These are phyloP conservation scores for Oemleria cerasiformis DNA, from an alignment of 306 rosid genomes.

Conservation along the genomic window DNA sequence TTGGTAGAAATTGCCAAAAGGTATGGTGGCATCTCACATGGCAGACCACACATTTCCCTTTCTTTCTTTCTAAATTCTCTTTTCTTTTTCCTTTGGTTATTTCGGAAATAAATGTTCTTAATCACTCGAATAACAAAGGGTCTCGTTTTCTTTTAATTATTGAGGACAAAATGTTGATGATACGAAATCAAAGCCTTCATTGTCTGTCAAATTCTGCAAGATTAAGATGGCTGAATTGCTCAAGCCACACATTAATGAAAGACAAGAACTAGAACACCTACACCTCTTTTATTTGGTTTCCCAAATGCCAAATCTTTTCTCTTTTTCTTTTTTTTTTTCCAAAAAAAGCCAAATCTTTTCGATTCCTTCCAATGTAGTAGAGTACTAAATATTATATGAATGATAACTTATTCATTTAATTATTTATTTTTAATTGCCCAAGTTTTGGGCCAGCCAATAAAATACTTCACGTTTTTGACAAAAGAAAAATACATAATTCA, in stretches of 20 bases:
- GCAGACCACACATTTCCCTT: slow-evolving; percentile 6
- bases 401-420: too few relatives aligned
- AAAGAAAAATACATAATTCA: background rate
- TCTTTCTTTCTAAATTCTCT: too few relatives aligned
- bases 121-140: too few relatives aligned
- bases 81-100: background rate
- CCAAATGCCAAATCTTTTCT: background rate
- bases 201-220: slow-evolving; percentile 11
- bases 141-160: background rate
- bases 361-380: too few relatives aligned
- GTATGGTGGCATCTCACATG: slow-evolving; percentile 19
- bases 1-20: background rate
- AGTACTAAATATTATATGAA: too few relatives aligned
- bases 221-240: slow-evolving; percentile 22
- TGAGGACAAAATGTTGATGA: background rate
- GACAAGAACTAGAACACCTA: slow-evolving; percentile 4
- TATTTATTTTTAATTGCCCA: too few relatives aligned
- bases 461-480: background rate
- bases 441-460: background rate
- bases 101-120: too few relatives aligned
- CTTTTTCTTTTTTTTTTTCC: too few relatives aligned
- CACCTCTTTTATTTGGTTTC: background rate
- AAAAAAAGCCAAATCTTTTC: too few relatives aligned
- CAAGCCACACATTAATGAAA: slow-evolving; percentile 13
- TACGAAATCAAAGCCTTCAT: background rate